Conservation (phyloP, 345 rosid genomes). For the Sisymbrium irio region DNA sequence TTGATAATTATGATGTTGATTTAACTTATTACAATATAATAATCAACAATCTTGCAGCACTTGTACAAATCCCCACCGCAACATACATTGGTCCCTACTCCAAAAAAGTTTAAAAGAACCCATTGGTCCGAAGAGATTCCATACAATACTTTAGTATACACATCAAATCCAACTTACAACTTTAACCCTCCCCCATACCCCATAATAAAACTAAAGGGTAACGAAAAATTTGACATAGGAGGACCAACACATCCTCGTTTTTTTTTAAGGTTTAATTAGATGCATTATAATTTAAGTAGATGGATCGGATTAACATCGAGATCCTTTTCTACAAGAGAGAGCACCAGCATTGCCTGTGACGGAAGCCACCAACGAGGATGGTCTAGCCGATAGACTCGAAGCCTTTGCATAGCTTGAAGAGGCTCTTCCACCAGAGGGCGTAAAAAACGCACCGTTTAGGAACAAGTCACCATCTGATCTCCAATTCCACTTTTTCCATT, state of each 20-base stretch:
- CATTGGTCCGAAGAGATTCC: conserved; percentile 32
- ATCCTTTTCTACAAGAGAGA: conserved; percentile 48
- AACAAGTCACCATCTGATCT: conserved; percentile 57
- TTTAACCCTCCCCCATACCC: conserved; percentile 21
- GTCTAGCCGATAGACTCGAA: conserved; percentile 55
- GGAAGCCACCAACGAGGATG: conserved; percentile 49
- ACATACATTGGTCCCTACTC: conserved; percentile 32
- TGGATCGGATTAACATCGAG: conserved; percentile 49
- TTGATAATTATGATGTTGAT: conserved; percentile 19
- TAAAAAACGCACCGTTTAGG: conserved; percentile 63
- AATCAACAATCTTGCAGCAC: conserved; percentile 19
- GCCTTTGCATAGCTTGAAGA: conserved; percentile 63
- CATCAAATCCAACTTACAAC: conserved; percentile 35
- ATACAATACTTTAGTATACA: conserved; percentile 31
- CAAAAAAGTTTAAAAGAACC: conserved; percentile 23
- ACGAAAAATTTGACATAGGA: conserved; percentile 18
- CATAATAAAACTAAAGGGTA: conserved; percentile 25
- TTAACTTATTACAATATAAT: conserved; percentile 1
- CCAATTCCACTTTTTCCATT: conserved; percentile 68
- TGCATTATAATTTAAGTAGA: conserved; percentile 11
- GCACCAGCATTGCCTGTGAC: conserved; percentile 55
- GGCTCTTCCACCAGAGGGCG: conserved; percentile 44
- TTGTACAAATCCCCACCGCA: conserved; percentile 22
- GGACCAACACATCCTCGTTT: conserved; percentile 10
- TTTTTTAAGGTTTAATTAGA: neutral